Evolutionary conservation across 768 basidiomycete genomes (phyloP), one percentile per base, ranked within the genome.

Genomic region (Boletus reticulatus): DNA sequence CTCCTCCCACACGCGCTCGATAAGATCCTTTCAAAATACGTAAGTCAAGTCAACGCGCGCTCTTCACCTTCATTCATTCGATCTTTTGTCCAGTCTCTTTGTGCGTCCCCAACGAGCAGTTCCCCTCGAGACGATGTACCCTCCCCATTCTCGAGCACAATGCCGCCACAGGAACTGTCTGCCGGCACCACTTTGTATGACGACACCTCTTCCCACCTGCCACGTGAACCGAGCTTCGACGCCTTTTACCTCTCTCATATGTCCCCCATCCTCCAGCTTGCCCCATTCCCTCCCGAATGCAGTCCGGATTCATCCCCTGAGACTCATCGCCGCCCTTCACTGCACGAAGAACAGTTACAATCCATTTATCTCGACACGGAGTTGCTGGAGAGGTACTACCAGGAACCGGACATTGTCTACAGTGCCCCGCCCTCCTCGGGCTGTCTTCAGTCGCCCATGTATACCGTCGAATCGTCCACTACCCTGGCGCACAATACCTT

Each of bases 11-110:
- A 84, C 59, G 88, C 89, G 0, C 70, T 92, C 50, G 85, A 88
- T 45, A 92, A 90, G 70, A 89, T 92, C 55, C 76, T 91, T 20
- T 84, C 86, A 4, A 90, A 90, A 92, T 92, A 92, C 66, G 90
- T 91, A 62, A 62, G 88, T 78, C 24, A 0, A 22, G 5, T n/a
- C 31, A 41, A 48, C 52, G 16, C 43, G n/a, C 12, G 16, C n/a
- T 14, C 3, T n/a, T 45, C 22, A 20, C 46, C 11, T 45, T 42
- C 4, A 17, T 39, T 52, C 14, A 67, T 16, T 34, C 27, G 11
- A 50, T 34, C 46, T 20, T 55, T 29, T 51, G 45, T 20, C 6
- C 54, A 83, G 81, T 80, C 81, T 7, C 74, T 84, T 48, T 80
- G 78, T 56, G 72, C 75, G 2, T 73, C 78, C n/a, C 65, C 74